phyloP scores from a whole-genome alignment of 306 rosid species.

The Glycine latifolia region DNA sequence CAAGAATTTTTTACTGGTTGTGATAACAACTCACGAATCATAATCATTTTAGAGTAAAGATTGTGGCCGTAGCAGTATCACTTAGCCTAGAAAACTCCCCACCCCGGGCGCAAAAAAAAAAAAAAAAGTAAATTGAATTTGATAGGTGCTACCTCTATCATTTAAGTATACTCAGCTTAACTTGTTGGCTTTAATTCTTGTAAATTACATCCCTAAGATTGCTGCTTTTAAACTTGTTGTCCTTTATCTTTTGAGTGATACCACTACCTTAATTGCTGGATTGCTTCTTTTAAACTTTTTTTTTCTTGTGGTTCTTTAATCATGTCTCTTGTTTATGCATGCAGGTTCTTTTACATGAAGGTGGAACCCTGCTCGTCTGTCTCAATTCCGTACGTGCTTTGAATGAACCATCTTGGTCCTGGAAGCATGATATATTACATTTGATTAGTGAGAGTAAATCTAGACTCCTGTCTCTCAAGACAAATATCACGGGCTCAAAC shows the following conservation, averaged over 20 bases:
- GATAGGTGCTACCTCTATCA: not conserved
- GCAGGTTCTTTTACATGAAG: conserved; percentile 98
- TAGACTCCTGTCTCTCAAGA: conserved; percentile 44
- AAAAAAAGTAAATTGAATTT: not conserved
- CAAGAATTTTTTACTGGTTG: not conserved
- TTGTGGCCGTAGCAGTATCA: not conserved
- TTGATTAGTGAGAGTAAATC: conserved; percentile 57
- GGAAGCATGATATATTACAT: conserved; percentile 71
- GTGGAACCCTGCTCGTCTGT: conserved; percentile 95
- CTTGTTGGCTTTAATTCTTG: conserved; percentile 5
- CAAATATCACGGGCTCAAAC: conserved; percentile 44
- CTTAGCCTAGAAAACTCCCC: not conserved
- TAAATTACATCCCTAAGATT: not conserved
- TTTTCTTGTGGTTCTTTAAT: not conserved
- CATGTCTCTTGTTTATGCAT: conserved; percentile 35
- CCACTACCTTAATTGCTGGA: conserved; percentile 7
- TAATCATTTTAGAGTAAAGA: conserved; percentile 6
- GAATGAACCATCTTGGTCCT: conserved; percentile 85
- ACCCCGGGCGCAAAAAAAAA: not conserved
- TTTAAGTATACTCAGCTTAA: not conserved
- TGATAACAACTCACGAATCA: conserved; percentile 18
- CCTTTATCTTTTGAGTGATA: not conserved
- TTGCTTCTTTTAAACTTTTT: not conserved
- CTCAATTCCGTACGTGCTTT: conserved; percentile 92
- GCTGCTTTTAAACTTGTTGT: not conserved